These are phyloP conservation scores for Martensiomyces pterosporus DNA, from an alignment of 192 early-diverging fungal species.

Conservation along the genomic window DNA sequence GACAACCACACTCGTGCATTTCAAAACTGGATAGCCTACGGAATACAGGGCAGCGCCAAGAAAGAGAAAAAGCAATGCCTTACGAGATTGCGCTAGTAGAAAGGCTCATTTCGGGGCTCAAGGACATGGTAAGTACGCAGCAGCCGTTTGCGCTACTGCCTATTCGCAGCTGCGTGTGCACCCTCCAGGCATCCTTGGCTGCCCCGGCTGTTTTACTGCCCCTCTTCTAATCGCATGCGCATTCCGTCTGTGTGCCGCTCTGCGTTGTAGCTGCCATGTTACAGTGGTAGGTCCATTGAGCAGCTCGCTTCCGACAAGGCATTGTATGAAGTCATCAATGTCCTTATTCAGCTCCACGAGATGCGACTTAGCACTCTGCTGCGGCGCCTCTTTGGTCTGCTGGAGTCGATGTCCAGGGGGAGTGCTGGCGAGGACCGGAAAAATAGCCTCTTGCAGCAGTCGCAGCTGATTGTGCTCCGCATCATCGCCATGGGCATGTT, in stretches of 20 bases:
- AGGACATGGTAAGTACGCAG: slow-evolving; percentile 39
- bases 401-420: slow-evolving; percentile 70
- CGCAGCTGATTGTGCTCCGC: slow-evolving; percentile 79
- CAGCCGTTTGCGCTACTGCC: no score
- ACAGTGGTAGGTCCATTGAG: slow-evolving; percentile 61
- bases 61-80: slow-evolving; percentile 31
- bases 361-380: slow-evolving; percentile 68
- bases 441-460: slow-evolving; percentile 66
- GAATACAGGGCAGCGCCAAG: not conserved
- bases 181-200: no score
- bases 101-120: slow-evolving; percentile 44
- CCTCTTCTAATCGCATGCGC: not conserved
- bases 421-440: slow-evolving; percentile 20
- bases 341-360: slow-evolving; percentile 73
- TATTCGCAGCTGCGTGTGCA: no score
- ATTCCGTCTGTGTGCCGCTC: not conserved
- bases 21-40: slow-evolving; percentile 1
- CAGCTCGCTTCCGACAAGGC: slow-evolving; percentile 70
- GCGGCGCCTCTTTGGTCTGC: slow-evolving; percentile 60
- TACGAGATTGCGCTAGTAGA: slow-evolving; percentile 49
- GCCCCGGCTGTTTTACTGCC: no score
- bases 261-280: slow-evolving; percentile 64
- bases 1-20: slow-evolving; percentile 1
- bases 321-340: slow-evolving; percentile 71
- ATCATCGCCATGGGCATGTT: slow-evolving; percentile 83